Evolutionary conservation across 1,284 basidiomycete genomes (phyloP).

Genomic region (Ganoderma leucocontextum): DNA sequence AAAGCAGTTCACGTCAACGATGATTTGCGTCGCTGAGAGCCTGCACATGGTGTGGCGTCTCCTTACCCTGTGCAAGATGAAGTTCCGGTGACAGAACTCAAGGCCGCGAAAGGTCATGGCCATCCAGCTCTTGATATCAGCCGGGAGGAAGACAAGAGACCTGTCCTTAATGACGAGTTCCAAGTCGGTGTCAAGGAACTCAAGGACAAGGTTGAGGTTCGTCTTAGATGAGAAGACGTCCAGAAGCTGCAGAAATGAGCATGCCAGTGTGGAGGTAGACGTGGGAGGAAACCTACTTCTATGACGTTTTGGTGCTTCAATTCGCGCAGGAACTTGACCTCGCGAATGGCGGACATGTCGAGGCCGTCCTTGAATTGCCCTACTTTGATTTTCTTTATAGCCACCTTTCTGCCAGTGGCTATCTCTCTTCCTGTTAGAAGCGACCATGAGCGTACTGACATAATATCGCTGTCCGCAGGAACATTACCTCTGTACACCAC

Average conservation of each 20-base stretch:
- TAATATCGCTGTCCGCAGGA: not conserved
- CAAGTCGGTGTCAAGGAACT: conserved; percentile 97
- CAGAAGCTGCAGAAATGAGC: conserved; percentile 68
- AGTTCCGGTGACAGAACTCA: conserved; percentile 97
- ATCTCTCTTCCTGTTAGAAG: conserved; percentile 67
- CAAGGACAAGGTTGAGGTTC: conserved; percentile 96
- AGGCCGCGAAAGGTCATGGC: conserved; percentile 97
- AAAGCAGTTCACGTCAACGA: not conserved
- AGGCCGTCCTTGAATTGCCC: conserved; percentile 98
- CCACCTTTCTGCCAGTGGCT: conserved; percentile 79
- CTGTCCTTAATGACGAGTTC: conserved; percentile 98
- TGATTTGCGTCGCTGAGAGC: not conserved
- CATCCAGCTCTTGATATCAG: conserved; percentile 99
- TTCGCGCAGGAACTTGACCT: conserved; percentile 97
- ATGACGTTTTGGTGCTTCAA: conserved; percentile 96
- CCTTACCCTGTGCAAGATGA: conserved; percentile 90
- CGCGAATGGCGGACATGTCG: conserved; percentile 98
- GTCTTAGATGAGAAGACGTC: conserved; percentile 98
- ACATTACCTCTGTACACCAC: conserved; percentile 89
- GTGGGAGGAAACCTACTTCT: conserved; percentile 63
- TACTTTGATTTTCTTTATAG: conserved; percentile 98
- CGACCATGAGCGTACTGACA: not conserved
- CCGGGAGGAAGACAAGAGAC: conserved; percentile 89
- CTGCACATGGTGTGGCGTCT: not conserved
- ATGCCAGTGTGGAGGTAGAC: not conserved